Evolutionary conservation across 208 protist species (phyloP).

Genomic region (Plasmodiophora brassicae): DNA sequence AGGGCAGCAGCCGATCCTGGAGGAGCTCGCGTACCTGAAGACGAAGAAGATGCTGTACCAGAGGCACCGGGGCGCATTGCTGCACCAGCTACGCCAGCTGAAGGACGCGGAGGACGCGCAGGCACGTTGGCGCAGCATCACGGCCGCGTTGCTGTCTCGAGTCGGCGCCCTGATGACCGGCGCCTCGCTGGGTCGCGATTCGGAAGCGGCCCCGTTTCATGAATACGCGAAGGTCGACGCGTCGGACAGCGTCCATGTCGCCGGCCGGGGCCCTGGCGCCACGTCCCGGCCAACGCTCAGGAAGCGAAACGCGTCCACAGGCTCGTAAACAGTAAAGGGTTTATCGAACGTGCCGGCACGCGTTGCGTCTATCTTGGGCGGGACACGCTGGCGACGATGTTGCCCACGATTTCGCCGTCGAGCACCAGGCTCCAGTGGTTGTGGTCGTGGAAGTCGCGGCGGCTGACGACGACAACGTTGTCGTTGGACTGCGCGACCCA

Average conservation of each 20-base stretch:
- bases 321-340: not conserved
- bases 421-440: too few species aligned
- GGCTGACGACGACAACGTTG: too few species aligned
- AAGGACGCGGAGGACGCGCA: too few species aligned
- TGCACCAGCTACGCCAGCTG: not conserved
- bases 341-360: too few species aligned
- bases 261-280: not conserved
- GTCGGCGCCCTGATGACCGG: not conserved
- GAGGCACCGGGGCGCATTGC: not conserved
- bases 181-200: not conserved
- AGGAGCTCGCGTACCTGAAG: not conserved
- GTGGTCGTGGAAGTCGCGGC: too few species aligned
- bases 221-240: not conserved
- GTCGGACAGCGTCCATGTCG: not conserved
- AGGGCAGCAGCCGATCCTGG: not conserved
- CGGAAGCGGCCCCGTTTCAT: not conserved
- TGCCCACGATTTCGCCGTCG: too few species aligned
- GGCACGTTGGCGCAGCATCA: conserved; percentile 7
- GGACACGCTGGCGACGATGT: too few species aligned
- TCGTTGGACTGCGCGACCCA: too few species aligned
- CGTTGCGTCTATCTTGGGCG: too few species aligned
- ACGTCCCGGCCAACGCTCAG: not conserved
- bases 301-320: not conserved
- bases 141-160: not conserved
- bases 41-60: conserved; percentile 6